These are phyloP conservation scores for Phoma sp. DNA, from an alignment of 2,329 filamentous ascomycete species.

Conservation along the genomic window DNA sequence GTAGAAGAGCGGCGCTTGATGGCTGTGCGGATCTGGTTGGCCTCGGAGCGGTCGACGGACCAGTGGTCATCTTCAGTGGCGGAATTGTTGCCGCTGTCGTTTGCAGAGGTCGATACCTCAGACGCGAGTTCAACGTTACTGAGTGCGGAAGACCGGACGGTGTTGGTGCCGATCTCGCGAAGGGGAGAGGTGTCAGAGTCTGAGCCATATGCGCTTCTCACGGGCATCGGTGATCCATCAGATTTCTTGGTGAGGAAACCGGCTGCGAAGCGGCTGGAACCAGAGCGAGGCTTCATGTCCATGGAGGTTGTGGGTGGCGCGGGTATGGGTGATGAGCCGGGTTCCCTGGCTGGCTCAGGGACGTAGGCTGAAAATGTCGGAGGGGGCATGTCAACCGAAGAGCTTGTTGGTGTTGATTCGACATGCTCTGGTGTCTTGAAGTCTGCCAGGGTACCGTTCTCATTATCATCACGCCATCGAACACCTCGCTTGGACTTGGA, in stretches of 20 bases:
- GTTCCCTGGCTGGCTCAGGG: constrained; percentile 36
- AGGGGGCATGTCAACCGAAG: constrained; percentile 59
- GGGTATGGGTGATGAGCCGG: constrained; percentile 63
- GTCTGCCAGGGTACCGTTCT: constrained; percentile 84
- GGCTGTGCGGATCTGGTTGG: constrained; percentile 61
- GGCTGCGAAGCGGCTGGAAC: constrained; percentile 79
- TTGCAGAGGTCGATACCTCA: constrained; percentile 33
- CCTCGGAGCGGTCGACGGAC: constrained; percentile 58
- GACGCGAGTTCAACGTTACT: constrained; percentile 56
- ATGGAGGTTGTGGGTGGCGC: constrained; percentile 64
- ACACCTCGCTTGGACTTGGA: constrained; percentile 74
- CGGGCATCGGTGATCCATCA: constrained; percentile 67
- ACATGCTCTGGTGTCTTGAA: constrained; percentile 85
- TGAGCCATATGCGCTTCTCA: constrained; percentile 65
- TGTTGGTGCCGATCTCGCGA: constrained; percentile 54
- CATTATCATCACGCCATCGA: constrained; percentile 90
- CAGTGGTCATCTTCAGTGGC: constrained; percentile 59
- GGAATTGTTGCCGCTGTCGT: constrained; percentile 45
- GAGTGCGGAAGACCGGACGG: constrained; percentile 58
- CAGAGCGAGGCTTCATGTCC: constrained; percentile 58
- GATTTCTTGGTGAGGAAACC: constrained; percentile 78
- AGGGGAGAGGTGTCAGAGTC: constrained; percentile 60
- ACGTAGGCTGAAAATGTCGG: constrained; percentile 57
- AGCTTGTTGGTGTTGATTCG: constrained; percentile 63
- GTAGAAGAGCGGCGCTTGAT: constrained; percentile 61